Evolutionary conservation across 2,329 filamentous ascomycete species (phyloP).

Genomic region (Fusarium drepaniforme): DNA sequence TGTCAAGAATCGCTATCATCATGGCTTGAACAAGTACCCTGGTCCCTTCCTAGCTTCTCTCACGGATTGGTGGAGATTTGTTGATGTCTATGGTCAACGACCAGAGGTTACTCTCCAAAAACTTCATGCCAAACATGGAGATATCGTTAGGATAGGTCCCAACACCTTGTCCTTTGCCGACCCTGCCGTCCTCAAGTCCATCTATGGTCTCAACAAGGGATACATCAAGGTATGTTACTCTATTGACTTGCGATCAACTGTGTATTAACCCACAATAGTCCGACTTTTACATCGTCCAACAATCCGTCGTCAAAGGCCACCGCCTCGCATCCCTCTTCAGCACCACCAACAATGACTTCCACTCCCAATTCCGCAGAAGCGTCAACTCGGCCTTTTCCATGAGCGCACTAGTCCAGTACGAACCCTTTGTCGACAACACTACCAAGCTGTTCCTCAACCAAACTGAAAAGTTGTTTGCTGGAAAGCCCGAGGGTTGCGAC

Average conservation of each 20-base stretch:
- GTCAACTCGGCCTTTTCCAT: conserved; percentile 84
- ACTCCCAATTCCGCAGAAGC: conserved; percentile 79
- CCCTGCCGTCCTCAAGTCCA: conserved; percentile 78
- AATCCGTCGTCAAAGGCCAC: conserved; percentile 76
- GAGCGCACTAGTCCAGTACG: conserved; percentile 81
- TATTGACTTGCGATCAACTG: conserved; percentile 64
- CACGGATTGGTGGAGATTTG: conserved; percentile 78
- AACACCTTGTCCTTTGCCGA: conserved; percentile 81
- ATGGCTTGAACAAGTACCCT: conserved; percentile 77
- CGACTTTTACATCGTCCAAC: conserved; percentile 84
- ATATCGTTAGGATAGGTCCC: conserved; percentile 80
- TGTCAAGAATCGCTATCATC: conserved; percentile 52
- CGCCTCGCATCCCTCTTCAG: conserved; percentile 81
- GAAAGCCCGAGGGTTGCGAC: conserved; percentile 57
- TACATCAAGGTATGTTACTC: conserved; percentile 73
- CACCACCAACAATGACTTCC: conserved; percentile 80
- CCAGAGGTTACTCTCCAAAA: conserved; percentile 75
- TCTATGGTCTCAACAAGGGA: conserved; percentile 87
- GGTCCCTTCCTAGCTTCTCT: conserved; percentile 76
- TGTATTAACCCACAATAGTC: conserved; percentile 60
- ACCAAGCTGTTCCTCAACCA: conserved; percentile 77
- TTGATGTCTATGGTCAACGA: conserved; percentile 73
- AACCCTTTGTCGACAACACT: conserved; percentile 83
- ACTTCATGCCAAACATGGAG: conserved; percentile 78
- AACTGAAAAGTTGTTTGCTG: conserved; percentile 68